Percentiles rank a stretch among this genome's conserved stretches.
Evolutionary conservation across 2,329 filamentous ascomycete genomes (phyloP).

Genomic region (Sclerotinia minor): DNA sequence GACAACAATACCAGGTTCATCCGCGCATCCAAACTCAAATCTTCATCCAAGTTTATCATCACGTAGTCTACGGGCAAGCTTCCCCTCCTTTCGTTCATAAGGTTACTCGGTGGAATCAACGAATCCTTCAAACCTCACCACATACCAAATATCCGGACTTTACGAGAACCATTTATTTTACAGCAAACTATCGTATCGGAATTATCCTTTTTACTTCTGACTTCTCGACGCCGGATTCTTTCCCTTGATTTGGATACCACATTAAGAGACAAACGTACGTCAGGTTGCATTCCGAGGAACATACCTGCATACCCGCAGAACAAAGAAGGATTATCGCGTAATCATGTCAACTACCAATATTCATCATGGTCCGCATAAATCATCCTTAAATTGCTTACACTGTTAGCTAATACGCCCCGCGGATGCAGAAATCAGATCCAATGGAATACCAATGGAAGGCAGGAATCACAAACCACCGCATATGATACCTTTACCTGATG

Average conservation of each 20-base stretch:
- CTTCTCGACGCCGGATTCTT: neutral
- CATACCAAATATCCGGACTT: neutral
- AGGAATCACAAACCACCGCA: neutral
- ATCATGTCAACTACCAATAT: conserved; percentile 8
- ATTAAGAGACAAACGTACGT: neutral
- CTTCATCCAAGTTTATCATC: neutral
- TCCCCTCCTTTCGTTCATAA: neutral
- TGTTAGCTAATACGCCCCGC: neutral
- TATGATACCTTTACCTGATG: conserved; percentile 41
- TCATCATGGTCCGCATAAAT: conserved; percentile 2
- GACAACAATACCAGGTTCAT: neutral
- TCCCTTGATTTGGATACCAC: neutral
- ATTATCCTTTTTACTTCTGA: neutral
- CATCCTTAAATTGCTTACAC: neutral
- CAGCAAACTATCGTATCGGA: neutral
- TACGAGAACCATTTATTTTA: neutral
- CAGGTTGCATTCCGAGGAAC: conserved; percentile 13
- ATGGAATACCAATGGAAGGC: neutral
- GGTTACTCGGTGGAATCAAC: neutral
- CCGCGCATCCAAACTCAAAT: neutral
- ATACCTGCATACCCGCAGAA: neutral
- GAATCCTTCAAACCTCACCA: neutral
- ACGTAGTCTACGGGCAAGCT: neutral
- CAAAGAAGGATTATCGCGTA: neutral
- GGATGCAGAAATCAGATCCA: conserved; percentile 7